Evolutionary conservation across 495 filamentous ascomycete genomes (phyloP), one percentile per base, ranked within the genome.

Genomic region (Neurospora sublineolata): DNA sequence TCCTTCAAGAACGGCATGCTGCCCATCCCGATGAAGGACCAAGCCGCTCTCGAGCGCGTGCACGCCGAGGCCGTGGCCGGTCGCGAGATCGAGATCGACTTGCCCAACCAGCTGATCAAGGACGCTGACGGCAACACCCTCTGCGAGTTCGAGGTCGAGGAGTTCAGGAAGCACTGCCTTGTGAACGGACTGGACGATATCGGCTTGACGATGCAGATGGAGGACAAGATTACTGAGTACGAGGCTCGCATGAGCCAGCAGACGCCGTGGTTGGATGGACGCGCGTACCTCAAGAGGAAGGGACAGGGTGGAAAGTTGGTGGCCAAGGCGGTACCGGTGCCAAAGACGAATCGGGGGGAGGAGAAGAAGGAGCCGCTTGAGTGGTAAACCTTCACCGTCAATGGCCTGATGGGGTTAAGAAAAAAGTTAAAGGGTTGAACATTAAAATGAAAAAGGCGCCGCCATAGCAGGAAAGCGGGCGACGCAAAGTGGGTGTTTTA

Each of bases 1-100:
- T 96, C 93, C 20, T 97, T 97, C 88, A 99, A 99, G 87, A 99
- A 99, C 83, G 95, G 94, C 82, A 99, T 99, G 95, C 87, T 99
- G 42, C 94, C 94, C 36, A 87, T 97, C 74, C 82, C 86, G 42
- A 91, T 99, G 79, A 83, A 85, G 40, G 87, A 94, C 79, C 78
- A 89, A 67, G 86, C 75, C 10, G 87, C 85, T 18, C 85, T 98
- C 4, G 84, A 89, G 10, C 84, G 83, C 75, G 89, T 99, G 73
- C 90, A 91, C 46, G 89, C 86, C 33, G 93, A 97, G 82, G 94
- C 94, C 38, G 86, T 85, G 67, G 91, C 91, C 36, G 94, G 94
- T 64, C 87, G 86, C 73, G 94, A 97, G 81, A 84, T 99, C 77
- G 94, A 97, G 80, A 87, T 99, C 74, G 95, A 98, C 78, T 90